These are phyloP conservation scores for Cryptococcus jaspeensis DNA, from an alignment of 1,284 basidiomycete species.

Conservation along the genomic window DNA sequence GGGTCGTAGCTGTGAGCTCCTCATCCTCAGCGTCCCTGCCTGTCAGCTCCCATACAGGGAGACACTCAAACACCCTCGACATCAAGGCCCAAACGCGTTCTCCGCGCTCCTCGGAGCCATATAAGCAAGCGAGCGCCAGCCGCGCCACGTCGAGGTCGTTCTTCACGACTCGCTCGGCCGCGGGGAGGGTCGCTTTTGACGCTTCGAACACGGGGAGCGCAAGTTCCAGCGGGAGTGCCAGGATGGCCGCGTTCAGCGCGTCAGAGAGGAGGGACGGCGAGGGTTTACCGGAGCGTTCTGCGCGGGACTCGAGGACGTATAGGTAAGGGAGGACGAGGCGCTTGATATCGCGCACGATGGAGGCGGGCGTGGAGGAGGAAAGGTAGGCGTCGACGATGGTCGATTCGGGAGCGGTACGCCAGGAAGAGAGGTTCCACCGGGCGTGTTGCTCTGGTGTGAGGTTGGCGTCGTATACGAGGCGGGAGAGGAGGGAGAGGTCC, in stretches of 20 bases:
- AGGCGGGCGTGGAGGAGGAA: conserved; percentile 63
- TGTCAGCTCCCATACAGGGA: conserved; percentile 79
- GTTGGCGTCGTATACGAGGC: conserved; percentile 75
- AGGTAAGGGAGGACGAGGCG: conserved; percentile 84
- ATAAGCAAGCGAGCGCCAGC: conserved; percentile 82
- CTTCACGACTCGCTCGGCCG: conserved; percentile 68
- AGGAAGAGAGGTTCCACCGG: conserved; percentile 70
- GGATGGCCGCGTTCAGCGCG: conserved; percentile 72
- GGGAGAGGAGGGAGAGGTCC: conserved; percentile 78
- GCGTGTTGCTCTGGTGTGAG: conserved; percentile 32
- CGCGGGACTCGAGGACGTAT: conserved; percentile 79
- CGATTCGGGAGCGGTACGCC: conserved; percentile 66
- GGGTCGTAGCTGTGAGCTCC: conserved; percentile 73
- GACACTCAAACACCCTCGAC: conserved; percentile 87
- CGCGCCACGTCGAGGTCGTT: conserved; percentile 79
- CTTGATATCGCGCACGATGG: conserved; percentile 68
- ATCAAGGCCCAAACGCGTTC: conserved; percentile 68
- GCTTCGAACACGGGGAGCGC: conserved; percentile 77
- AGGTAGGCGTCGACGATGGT: conserved; percentile 73
- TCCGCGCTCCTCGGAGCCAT: conserved; percentile 69
- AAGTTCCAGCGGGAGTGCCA: conserved; percentile 65
- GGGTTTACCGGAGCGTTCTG: conserved; percentile 70
- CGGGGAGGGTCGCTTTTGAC: conserved; percentile 79
- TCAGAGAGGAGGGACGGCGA: conserved; percentile 59
- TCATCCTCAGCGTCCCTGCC: conserved; percentile 61